These are phyloP conservation scores for Colletotrichum sp. DNA, from an alignment of 2,329 filamentous ascomycete genomes.

Conservation along the genomic window DNA sequence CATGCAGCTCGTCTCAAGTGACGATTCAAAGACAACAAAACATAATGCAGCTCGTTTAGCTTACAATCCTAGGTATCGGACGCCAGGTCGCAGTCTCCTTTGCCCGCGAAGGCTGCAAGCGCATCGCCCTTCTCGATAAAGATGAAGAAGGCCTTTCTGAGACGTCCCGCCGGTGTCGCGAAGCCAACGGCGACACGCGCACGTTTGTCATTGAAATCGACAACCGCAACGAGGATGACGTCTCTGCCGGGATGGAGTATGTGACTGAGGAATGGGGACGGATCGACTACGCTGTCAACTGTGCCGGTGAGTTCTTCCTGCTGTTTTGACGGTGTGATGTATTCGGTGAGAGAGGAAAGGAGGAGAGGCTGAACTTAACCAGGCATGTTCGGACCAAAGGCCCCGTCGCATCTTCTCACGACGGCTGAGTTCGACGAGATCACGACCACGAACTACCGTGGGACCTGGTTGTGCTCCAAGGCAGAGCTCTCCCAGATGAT, in stretches of 20 bases:
- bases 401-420: conserved; percentile 37
- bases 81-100: conserved; percentile 48
- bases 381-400: conserved; percentile 43
- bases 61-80: conserved; percentile 42
- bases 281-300: conserved; percentile 53
- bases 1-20: neutral
- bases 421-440: conserved; percentile 46
- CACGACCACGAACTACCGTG: conserved; percentile 47
- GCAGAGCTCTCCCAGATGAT: conserved; percentile 48
- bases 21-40: neutral
- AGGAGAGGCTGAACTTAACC: neutral
- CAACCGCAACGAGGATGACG: conserved; percentile 36
- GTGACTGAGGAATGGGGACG: conserved; percentile 39
- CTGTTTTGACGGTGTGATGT: neutral
- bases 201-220: conserved; percentile 36
- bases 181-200: conserved; percentile 28
- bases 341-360: neutral
- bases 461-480: conserved; percentile 48
- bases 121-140: conserved; percentile 45
- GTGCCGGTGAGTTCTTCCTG: conserved; percentile 36
- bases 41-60: neutral
- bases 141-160: conserved; percentile 34
- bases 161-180: conserved; percentile 34
- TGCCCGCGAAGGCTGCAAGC: conserved; percentile 46
- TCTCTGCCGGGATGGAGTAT: conserved; percentile 36